A percentile compares a stretch with the other conserved stretches of the same genome.
Conservation (phyloP, 768 basidiomycete species). For the Suillus paluster region DNA sequence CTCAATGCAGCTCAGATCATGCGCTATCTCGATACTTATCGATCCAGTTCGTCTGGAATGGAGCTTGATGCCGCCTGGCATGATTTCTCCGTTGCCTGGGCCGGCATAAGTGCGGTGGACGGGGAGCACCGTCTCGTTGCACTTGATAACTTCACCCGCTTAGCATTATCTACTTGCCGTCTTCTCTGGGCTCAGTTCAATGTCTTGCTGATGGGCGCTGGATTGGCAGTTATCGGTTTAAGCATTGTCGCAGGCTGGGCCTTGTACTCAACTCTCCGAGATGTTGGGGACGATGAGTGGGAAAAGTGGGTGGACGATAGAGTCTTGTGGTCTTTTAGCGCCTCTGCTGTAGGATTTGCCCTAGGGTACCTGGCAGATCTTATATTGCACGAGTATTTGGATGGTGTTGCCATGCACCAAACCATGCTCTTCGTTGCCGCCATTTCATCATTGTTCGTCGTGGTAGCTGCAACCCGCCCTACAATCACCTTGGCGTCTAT, state of each 20-base stretch:
- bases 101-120: conserved; percentile 34
- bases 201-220: conserved; percentile 72
- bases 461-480: conserved; percentile 48
- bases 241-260: conserved; percentile 59
- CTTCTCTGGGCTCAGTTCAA: conserved; percentile 96
- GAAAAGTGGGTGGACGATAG: conserved; percentile 45
- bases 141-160: conserved; percentile 32
- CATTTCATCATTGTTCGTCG: conserved; percentile 49
- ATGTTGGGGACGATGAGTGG: conserved; percentile 40
- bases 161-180: conserved; percentile 64
- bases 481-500: conserved; percentile 23
- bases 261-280: conserved; percentile 54
- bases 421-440: conserved; percentile 53
- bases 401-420: conserved; percentile 57
- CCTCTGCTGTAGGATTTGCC: conserved; percentile 40
- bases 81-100: conserved; percentile 53
- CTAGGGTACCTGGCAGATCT: conserved; percentile 41
- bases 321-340: conserved; percentile 37
- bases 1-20: conserved; percentile 79
- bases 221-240: conserved; percentile 63
- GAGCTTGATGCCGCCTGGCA: conserved; percentile 76
- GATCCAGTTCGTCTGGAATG: conserved; percentile 64
- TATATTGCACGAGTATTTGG: conserved; percentile 36
- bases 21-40: conserved; percentile 78
- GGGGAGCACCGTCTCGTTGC: conserved; percentile 17